Base-by-base conservation (phyloP, 2,329 filamentous ascomycete species). In the Sclerotiophoma versabilis region DNA sequence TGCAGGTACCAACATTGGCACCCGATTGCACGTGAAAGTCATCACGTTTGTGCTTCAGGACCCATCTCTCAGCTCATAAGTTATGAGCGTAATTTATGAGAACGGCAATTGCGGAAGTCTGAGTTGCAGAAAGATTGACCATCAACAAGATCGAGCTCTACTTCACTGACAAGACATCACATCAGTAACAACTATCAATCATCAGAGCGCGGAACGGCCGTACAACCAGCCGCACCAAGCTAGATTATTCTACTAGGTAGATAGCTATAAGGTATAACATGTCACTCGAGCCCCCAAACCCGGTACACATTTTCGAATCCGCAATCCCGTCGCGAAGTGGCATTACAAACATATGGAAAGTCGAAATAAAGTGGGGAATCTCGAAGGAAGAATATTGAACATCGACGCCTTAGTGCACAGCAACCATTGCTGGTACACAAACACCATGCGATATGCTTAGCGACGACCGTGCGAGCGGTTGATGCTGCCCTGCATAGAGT, bases 381-480 rank as follows among this genome's bases (percentile, higher is more conserved):
- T 72, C 60, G 72, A 74, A 69, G 60, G 61, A 68, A 74, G 66
- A 64, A 62, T 64, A 53, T 65, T 45, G 59, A 60, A 49, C 27
- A 49, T 33, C 46, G 45, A 60, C 57, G 62, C 63, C 57, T 32
- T 53, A 48, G 58, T 57, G 55, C 53, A 57, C 47, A 49, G 52
- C 53, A 57, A 53, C 50, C 52, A 27, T 46, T 49, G 46, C 49
- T 54, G 55, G 49, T 50, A 57, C 42, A 54, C 39, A 36, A 46
- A 49, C 33, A 39, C 45, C 33, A 45, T 36, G 22, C 34, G 29
- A 14, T 36, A 36, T 29, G 49, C 58, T 77, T 93, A 96, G 79
- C 92, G 92, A 79, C 93, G 92, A 71, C 93, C 92, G 77, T 95
- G 91, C 81, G 91, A 96, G 82, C 93, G 90, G 75, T 91, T 90